phyloP scores from a whole-genome alignment of 1,284 basidiomycete species.

The Salmacisia buchloeana region DNA sequence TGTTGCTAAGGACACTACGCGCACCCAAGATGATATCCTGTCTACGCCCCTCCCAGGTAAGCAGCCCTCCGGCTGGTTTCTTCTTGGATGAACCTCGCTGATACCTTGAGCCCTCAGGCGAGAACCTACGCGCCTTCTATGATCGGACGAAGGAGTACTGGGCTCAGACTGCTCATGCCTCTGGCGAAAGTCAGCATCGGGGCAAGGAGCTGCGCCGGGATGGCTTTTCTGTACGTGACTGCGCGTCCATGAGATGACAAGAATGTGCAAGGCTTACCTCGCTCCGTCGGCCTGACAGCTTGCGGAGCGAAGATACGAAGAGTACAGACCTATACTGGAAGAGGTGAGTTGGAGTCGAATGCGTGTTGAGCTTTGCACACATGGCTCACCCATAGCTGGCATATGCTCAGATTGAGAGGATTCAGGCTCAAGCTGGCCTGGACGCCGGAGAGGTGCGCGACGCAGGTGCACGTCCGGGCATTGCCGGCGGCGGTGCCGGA shows the following conservation, averaged over 20 bases:
- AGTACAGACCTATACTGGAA: slow-evolving; percentile 46
- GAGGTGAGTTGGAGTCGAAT: slow-evolving; percentile 29
- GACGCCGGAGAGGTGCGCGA: slow-evolving; percentile 72
- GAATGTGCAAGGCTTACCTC: not conserved
- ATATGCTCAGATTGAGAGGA: slow-evolving; percentile 62
- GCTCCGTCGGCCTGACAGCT: slow-evolving; percentile 15
- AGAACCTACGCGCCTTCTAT: slow-evolving; percentile 78
- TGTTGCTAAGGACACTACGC: slow-evolving; percentile 62
- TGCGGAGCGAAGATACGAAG: slow-evolving; percentile 39
- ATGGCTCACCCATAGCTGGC: not conserved
- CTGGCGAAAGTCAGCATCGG: slow-evolving; percentile 59
- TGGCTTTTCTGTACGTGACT: slow-evolving; percentile 51
- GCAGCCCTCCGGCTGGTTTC: slow-evolving; percentile 6
- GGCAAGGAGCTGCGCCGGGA: slow-evolving; percentile 75
- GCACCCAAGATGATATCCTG: slow-evolving; percentile 67
- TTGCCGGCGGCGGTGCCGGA: slow-evolving; percentile 47
- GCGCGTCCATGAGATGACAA: slow-evolving; percentile 20
- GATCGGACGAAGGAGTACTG: slow-evolving; percentile 66
- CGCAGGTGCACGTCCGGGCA: slow-evolving; percentile 48
- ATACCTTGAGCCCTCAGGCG: slow-evolving; percentile 59
- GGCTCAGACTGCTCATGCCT: slow-evolving; percentile 65
- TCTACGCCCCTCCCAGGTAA: slow-evolving; percentile 85
- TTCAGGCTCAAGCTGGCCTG: slow-evolving; percentile 75
- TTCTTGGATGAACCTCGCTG: not conserved
- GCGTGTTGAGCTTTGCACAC: not conserved